A percentile compares a stretch with the other conserved stretches of the same genome.
Evolutionary conservation across 2,329 filamentous ascomycete species (phyloP).

Genomic region (Dactylonectria macrodidyma): DNA sequence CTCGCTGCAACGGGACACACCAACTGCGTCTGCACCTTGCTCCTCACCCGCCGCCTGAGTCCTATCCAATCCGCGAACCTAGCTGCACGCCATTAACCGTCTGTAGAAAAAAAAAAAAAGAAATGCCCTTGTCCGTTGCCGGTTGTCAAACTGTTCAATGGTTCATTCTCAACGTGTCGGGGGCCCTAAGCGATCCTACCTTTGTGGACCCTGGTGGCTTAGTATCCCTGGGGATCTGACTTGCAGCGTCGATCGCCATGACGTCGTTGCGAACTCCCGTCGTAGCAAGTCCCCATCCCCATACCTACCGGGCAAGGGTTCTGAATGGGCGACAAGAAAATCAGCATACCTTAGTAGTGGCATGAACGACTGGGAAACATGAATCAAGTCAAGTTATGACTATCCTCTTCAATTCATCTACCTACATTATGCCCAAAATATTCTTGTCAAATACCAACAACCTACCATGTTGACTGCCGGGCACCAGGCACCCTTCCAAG

Average conservation of each 20-base stretch:
- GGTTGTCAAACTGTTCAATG: not conserved
- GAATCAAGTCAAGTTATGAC: no score
- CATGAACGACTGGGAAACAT: no score
- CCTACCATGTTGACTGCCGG: no score
- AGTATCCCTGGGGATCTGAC: slow-evolving; percentile 17
- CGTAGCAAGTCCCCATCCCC: not conserved
- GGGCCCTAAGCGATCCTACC: slow-evolving; percentile 20
- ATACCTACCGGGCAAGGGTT: not conserved
- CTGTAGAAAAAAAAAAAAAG: not conserved
- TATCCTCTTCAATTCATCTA: no score
- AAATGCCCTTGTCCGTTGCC: no score
- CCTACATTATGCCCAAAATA: no score
- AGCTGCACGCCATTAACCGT: not conserved
- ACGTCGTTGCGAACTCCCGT: slow-evolving; percentile 18
- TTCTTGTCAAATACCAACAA: no score
- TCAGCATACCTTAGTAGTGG: not conserved
- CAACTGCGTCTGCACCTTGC: not conserved
- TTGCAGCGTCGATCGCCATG: slow-evolving; percentile 31
- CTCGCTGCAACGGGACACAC: slow-evolving; percentile 20
- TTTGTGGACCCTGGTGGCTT: slow-evolving; percentile 16
- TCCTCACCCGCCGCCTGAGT: not conserved
- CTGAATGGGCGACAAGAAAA: not conserved
- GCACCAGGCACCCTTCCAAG: no score
- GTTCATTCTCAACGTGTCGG: not conserved
- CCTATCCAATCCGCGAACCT: slow-evolving; percentile 7